A percentile compares a stretch with the other conserved stretches of the same genome.
phyloP scores from a whole-genome alignment of 371 early-diverging fungal genomes.

The Mortierella sp. region DNA sequence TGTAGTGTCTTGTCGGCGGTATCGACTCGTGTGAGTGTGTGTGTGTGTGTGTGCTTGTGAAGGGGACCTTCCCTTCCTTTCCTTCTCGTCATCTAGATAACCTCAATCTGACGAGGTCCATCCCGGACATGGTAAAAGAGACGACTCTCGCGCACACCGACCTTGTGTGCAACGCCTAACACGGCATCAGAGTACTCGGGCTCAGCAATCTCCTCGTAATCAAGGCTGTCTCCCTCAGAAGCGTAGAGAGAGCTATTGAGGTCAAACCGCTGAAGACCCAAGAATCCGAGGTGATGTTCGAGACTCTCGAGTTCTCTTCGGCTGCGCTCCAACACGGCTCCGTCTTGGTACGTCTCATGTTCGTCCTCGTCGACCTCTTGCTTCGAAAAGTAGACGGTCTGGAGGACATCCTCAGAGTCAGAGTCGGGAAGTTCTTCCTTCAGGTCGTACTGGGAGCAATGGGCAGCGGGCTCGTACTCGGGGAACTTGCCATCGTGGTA shows the following conservation, averaged over 20 bases:
- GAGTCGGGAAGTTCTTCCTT: slow-evolving; percentile 22
- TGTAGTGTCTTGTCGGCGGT: not conserved
- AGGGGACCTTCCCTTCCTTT: not conserved
- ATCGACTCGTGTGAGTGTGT: not conserved
- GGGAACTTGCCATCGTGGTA: not conserved
- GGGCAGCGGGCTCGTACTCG: slow-evolving; percentile 25
- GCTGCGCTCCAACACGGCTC: not conserved
- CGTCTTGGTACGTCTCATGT: not conserved
- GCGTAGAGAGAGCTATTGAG: not conserved
- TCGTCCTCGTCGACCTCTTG: slow-evolving; percentile 10
- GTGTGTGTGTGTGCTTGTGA: not conserved
- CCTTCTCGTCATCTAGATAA: not conserved
- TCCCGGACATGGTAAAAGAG: not conserved
- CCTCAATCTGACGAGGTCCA: not conserved
- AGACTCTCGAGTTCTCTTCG: slow-evolving; percentile 20
- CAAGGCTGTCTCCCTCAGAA: not conserved
- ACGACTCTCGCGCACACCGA: slow-evolving; percentile 2
- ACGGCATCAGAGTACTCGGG: not conserved
- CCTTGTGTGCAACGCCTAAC: slow-evolving; percentile 1
- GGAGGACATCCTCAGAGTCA: slow-evolving; percentile 7
- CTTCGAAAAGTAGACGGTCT: not conserved
- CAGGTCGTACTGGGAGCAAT: slow-evolving; percentile 12
- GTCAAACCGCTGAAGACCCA: slow-evolving; percentile 27
- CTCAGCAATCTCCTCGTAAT: not conserved
- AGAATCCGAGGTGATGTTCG: slow-evolving; percentile 22